A percentile compares a stretch with the other conserved stretches of the same genome.
These are phyloP conservation scores for Apiotrichum siamense DNA, from an alignment of 1,284 basidiomycete species.

Conservation along the genomic window DNA sequence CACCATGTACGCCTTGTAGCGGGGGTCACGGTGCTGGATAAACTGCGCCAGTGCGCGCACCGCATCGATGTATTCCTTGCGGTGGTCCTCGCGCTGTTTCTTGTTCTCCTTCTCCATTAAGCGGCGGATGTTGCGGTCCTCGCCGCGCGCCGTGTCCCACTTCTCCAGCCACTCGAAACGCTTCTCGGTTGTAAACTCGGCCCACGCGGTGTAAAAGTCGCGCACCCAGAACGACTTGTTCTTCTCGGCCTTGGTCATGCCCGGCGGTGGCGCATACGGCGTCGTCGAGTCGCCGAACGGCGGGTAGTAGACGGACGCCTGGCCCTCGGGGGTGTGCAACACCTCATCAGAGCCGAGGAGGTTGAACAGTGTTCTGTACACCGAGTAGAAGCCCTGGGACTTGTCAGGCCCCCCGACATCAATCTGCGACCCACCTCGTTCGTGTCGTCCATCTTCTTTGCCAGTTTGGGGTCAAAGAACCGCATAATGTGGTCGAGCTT, in stretches of 20 bases:
- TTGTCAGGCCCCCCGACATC: conserved; percentile 8
- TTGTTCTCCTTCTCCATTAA: conserved; percentile 97
- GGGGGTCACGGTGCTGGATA: conserved; percentile 86
- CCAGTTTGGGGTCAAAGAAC: conserved; percentile 76
- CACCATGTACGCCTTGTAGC: conserved; percentile 69
- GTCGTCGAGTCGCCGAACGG: conserved; percentile 78
- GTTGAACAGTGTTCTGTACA: conserved; percentile 82
- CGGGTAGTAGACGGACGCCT: conserved; percentile 56
- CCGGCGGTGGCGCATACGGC: conserved; percentile 54
- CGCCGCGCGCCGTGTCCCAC: conserved; percentile 77
- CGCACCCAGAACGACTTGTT: conserved; percentile 52
- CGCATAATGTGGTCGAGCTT: conserved; percentile 72
- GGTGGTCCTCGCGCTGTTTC: conserved; percentile 76
- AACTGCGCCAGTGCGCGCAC: conserved; percentile 78
- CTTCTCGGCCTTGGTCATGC: conserved; percentile 48
- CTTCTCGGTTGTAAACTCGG: conserved; percentile 80
- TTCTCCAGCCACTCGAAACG: conserved; percentile 84
- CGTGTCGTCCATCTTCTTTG: conserved; percentile 64
- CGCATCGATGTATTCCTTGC: conserved; percentile 89
- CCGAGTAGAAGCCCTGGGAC: conserved; percentile 78
- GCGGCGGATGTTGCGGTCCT: conserved; percentile 75
- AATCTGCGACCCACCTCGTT: conserved; percentile 55
- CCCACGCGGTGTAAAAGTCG: conserved; percentile 81
- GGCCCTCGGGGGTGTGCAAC: conserved; percentile 53
- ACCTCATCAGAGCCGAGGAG: conserved; percentile 78